Evolutionary conservation across 768 basidiomycete genomes (phyloP), one percentile per base, ranked within the genome.

Genomic region (Lactifluus echinatus): DNA sequence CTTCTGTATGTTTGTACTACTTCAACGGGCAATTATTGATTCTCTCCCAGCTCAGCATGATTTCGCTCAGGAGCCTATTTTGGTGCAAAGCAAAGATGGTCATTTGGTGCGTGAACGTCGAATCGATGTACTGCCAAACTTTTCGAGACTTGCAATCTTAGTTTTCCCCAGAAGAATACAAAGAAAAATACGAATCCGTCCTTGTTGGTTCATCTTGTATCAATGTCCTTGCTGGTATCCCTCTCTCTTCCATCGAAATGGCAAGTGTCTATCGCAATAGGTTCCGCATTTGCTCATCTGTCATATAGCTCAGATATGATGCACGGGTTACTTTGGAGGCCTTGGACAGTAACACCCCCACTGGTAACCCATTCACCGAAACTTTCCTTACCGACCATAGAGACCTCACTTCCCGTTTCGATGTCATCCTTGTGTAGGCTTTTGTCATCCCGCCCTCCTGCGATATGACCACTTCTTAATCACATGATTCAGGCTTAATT

Each of bases 201-300:
- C 83, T 95, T 49, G 85, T 95, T 1, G 93, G 94, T 65, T 78
- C 83, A 0, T 89, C 91, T 0, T 76, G 77, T 8, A 74, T 87
- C 46, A 98, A 99, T 66, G 66, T 94, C 10, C 70, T 95, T 21
- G 80, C 84, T 0, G 83, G 80, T 8, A 79, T 94, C 29, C 89
- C 93, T 19, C 63, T 81, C 14, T 79, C 87, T 2, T 93, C 91
- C 1, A 74, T 98, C 1, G 80, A 88, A 49, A 72, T 95, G 70
- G 89, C 93, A 68, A 64, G 77, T 45, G 28, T 36, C 12, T 55
- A 29, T 63, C 12, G 19, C 40, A 10, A 36, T 23, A 5, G 17
- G 36, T 33, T 28, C 34, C 55, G n/a, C 63, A 39, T 10, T 42
- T 23, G 58, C 23, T 56, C 10, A 55, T 56, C 17, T 36, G 14